These are phyloP conservation scores for Paraconiothyrium brasiliense DNA, from an alignment of 2,329 filamentous ascomycete species.

Conservation along the genomic window DNA sequence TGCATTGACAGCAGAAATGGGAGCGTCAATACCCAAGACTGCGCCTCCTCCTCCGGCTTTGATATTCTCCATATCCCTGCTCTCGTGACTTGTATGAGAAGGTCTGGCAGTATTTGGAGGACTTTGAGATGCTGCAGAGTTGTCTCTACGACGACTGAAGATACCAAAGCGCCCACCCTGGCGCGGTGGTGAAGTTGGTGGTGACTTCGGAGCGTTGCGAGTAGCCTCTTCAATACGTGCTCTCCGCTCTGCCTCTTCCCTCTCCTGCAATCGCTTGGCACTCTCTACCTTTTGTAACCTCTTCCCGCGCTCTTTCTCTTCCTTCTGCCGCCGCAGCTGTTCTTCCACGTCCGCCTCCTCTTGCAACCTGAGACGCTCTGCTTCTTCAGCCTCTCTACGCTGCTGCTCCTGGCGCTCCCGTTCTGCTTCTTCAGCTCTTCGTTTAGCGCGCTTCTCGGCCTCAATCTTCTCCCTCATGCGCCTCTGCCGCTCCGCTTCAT, in stretches of 20 bases:
- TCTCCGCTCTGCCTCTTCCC: constrained; percentile 42
- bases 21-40: constrained; percentile 74
- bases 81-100: constrained; percentile 36
- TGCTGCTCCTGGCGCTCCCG: constrained; percentile 36
- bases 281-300: constrained; percentile 43
- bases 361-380: constrained; percentile 23
- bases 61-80: constrained; percentile 46
- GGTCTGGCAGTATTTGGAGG: constrained; percentile 27
- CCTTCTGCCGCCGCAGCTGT: constrained; percentile 37
- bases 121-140: constrained; percentile 33
- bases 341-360: constrained; percentile 42
- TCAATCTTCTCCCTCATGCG: constrained; percentile 42
- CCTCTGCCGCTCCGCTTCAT: constrained; percentile 42
- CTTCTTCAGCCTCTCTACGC: constrained; percentile 40
- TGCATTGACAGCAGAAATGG: constrained; percentile 81
- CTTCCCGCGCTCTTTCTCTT: constrained; percentile 45
- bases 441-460: constrained; percentile 43
- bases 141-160: constrained; percentile 47
- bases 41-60: constrained; percentile 57
- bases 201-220: constrained; percentile 30
- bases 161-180: constrained; percentile 43
- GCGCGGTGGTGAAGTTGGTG: constrained; percentile 41
- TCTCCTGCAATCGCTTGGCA: constrained; percentile 34
- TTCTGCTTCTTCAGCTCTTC: constrained; percentile 43
- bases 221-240: constrained; percentile 36